phyloP scores from a whole-genome alignment of 1,139 yeast species.

The Arxiozyma slooffiae region DNA sequence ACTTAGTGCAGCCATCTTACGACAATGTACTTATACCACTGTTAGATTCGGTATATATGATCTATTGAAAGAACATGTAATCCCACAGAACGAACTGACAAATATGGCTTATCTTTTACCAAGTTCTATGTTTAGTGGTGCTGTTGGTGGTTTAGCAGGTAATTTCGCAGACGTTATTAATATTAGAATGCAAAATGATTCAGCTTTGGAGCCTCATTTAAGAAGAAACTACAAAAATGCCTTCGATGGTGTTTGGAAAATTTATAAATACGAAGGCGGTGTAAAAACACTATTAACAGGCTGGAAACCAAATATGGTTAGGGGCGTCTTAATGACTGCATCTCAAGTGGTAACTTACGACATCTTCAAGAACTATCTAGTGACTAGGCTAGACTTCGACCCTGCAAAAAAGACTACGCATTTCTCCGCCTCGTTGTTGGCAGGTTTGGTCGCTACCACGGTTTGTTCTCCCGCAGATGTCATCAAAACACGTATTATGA shows the following conservation, averaged over 20 bases:
- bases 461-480: constrained; percentile 91
- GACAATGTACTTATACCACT: constrained; percentile 85
- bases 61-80: constrained; percentile 48
- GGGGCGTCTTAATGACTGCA: constrained; percentile 85
- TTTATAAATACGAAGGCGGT: constrained; percentile 51
- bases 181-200: constrained; percentile 86
- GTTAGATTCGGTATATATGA: constrained; percentile 81
- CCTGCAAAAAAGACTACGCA: constrained; percentile 61
- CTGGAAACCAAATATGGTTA: constrained; percentile 60
- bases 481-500: constrained; percentile 81
- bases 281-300: constrained; percentile 59
- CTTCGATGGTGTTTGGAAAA: constrained; percentile 58
- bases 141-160: constrained; percentile 74
- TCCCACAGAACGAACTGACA: constrained; percentile 30
- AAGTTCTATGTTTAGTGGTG: constrained; percentile 76
- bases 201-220: constrained; percentile 51
- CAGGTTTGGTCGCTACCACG: constrained; percentile 82
- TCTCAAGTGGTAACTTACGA: constrained; percentile 87
- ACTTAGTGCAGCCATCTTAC: constrained; percentile 64
- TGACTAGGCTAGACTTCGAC: constrained; percentile 42
- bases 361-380: constrained; percentile 55
- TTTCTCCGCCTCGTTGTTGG: constrained; percentile 64
- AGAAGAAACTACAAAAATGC: constrained; percentile 75
- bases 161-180: constrained; percentile 85
- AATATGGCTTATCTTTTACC: constrained; percentile 43